Conservation (phyloP, 1,284 basidiomycete species). For the Papiliotrema fonsecae region DNA sequence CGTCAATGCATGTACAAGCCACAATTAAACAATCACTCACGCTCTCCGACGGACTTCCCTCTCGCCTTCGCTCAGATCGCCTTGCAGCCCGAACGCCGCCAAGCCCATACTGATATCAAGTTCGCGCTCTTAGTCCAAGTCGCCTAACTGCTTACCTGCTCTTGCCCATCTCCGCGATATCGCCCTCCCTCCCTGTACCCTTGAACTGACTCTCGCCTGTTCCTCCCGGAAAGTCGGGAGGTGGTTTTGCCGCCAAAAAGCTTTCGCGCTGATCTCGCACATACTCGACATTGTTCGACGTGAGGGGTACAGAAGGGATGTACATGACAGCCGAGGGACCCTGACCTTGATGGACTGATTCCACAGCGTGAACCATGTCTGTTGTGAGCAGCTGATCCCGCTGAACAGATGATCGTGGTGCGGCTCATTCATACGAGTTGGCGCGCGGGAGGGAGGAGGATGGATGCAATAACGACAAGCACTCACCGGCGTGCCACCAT, state of each 20-base stretch:
- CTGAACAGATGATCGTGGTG: no score
- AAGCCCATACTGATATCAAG: conserved; percentile 36
- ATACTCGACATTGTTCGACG: conserved; percentile 60
- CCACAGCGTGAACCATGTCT: conserved; percentile 70
- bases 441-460: no score
- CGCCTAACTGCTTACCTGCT: conserved; percentile 42
- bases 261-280: conserved; percentile 57
- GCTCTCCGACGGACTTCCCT: conserved; percentile 17
- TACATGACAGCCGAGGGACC: conserved; percentile 71
- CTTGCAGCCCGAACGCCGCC: conserved; percentile 22
- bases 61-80: conserved; percentile 16
- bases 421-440: no score
- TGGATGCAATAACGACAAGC: background rate
- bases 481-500: conserved; percentile 68
- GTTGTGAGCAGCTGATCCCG: no score
- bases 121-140: background rate
- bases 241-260: conserved; percentile 58
- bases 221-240: conserved; percentile 72
- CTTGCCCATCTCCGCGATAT: conserved; percentile 53
- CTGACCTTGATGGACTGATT: conserved; percentile 57
- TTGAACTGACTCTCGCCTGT: conserved; percentile 60
- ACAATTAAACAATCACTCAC: conserved; percentile 6
- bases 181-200: conserved; percentile 51
- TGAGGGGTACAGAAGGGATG: conserved; percentile 71
- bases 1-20: background rate